Conservation (phyloP, 257 asterid genomes). For the Nicotiana paniculata region DNA sequence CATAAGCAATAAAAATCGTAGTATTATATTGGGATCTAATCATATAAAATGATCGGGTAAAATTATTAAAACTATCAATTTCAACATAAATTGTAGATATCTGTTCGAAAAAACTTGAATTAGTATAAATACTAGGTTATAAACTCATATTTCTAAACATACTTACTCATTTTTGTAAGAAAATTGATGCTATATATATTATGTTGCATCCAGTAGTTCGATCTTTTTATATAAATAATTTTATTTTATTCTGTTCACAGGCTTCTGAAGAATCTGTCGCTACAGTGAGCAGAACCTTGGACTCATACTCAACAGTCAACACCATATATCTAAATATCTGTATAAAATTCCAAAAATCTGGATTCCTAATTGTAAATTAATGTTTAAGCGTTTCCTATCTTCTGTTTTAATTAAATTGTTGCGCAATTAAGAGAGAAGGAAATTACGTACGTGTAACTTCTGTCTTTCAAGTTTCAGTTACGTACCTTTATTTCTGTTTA, state of each 20-base stretch:
- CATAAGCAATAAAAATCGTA: not conserved
- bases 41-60: not conserved
- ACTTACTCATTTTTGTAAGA: not conserved
- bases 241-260: slow-evolving; percentile 21
- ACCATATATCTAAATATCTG: not conserved
- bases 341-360: not conserved
- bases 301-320: not conserved
- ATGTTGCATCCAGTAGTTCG: not conserved
- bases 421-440: not conserved
- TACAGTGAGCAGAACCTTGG: slow-evolving; percentile 24
- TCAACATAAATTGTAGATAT: too few species aligned
- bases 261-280: slow-evolving; percentile 62
- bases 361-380: not conserved
- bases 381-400: not conserved
- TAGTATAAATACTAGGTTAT: too few species aligned
- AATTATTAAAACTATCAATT: not conserved
- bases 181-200: not conserved
- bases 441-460: not conserved
- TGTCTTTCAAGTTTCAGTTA: not conserved
- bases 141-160: not conserved
- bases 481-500: not conserved
- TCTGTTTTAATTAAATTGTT: not conserved
- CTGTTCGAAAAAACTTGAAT: too few species aligned
- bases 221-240: not conserved
- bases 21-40: not conserved